Evolutionary conservation across 1,139 yeast genomes (phyloP).

Genomic region (Pichia sp.): DNA sequence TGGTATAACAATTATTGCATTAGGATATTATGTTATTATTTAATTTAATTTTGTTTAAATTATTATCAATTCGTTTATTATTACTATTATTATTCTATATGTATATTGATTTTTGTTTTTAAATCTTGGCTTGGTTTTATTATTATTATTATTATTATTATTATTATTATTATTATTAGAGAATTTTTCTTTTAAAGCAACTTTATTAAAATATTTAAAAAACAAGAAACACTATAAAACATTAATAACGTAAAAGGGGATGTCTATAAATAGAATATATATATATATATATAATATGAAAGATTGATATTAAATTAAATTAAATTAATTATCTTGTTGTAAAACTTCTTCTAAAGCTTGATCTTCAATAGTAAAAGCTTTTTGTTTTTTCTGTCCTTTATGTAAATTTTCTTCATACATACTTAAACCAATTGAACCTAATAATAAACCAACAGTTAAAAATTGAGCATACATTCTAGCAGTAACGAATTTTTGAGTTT

Average conservation of each 20-base stretch:
- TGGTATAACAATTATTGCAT: constrained; percentile 56
- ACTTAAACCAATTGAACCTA: constrained; percentile 58
- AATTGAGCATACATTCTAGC: constrained; percentile 95
- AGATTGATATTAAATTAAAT: background rate
- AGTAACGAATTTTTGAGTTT: constrained; percentile 80
- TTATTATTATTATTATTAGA: no score
- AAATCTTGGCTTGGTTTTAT: no score
- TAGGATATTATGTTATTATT: constrained; percentile 33
- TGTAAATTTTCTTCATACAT: constrained; percentile 52
- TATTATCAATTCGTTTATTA: no score
- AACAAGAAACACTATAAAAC: no score
- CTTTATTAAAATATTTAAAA: no score
- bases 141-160: no score
- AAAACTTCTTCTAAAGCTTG: constrained; percentile 38
- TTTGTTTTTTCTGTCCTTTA: constrained; percentile 19
- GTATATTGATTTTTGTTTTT: no score
- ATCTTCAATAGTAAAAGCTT: constrained; percentile 27
- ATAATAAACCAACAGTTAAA: constrained; percentile 56
- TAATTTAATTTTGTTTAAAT: background rate
- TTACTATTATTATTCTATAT: background rate
- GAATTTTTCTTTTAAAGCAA: no score
- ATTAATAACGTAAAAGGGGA: no score
- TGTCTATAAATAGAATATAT: no score
- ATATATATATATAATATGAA: no score
- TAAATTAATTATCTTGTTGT: constrained; percentile 7